These are phyloP conservation scores for Neurospora sp. DNA, from an alignment of 495 filamentous ascomycete genomes.

Conservation along the genomic window DNA sequence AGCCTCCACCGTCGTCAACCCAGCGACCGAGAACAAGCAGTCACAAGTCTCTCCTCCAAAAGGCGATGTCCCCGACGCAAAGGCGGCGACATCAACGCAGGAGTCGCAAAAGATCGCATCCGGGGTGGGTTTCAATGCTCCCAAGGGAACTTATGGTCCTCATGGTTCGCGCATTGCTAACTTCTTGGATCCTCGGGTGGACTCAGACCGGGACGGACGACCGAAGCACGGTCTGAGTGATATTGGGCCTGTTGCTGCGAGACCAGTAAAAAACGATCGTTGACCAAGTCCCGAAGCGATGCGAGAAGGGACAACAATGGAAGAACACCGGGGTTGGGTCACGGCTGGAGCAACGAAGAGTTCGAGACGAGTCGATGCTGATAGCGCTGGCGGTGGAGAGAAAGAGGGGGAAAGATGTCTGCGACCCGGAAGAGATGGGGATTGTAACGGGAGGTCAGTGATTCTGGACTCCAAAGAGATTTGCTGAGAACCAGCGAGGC, in stretches of 20 bases:
- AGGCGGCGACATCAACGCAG: not conserved
- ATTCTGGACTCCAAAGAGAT: not conserved
- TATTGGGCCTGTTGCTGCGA: not conserved
- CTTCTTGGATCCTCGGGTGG: slow-evolving; percentile 31
- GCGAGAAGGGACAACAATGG: not conserved
- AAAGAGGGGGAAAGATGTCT: not conserved
- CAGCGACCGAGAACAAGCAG: not conserved
- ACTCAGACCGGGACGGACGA: slow-evolving; percentile 25
- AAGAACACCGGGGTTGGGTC: not conserved
- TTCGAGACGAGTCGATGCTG: not conserved
- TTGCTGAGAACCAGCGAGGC: not conserved
- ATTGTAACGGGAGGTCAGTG: not conserved
- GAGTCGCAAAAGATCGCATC: slow-evolving; percentile 4
- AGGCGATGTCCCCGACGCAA: not conserved
- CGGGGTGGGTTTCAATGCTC: slow-evolving; percentile 12
- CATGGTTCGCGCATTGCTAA: slow-evolving; percentile 30
- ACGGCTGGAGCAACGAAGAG: not conserved
- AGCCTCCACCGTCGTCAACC: not conserved
- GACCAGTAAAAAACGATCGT: not conserved
- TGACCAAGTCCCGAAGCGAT: not conserved
- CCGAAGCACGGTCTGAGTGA: slow-evolving; percentile 7
- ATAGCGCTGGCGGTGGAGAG: not conserved
- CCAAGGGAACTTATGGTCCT: slow-evolving; percentile 28
- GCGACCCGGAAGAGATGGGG: not conserved
- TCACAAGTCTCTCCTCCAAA: slow-evolving; percentile 1